These are phyloP conservation scores for Ceratocystis cubensis DNA, from an alignment of 2,329 filamentous ascomycete genomes.

Conservation along the genomic window DNA sequence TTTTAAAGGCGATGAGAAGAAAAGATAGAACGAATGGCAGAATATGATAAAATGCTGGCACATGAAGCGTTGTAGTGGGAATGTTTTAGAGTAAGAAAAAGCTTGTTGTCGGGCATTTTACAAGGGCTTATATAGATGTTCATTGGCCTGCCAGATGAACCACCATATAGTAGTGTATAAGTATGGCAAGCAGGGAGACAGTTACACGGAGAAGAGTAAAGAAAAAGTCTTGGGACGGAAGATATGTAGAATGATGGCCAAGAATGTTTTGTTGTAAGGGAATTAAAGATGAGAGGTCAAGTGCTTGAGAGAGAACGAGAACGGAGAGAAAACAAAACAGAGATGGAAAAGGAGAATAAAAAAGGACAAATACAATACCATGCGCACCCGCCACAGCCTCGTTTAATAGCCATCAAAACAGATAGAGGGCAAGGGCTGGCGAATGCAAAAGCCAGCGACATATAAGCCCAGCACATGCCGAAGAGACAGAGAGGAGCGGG, in stretches of 20 bases:
- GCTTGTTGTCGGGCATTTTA: not conserved
- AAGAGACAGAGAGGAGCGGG: not conserved
- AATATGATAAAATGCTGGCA: not conserved
- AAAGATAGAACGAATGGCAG: not conserved
- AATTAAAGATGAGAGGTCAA: conserved; percentile 5
- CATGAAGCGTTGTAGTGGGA: not conserved
- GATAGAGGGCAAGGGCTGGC: not conserved
- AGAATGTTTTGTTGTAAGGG: conserved; percentile 12
- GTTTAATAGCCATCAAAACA: conserved; percentile 4
- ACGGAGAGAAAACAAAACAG: not conserved
- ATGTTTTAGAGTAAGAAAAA: not conserved
- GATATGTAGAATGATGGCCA: conserved; percentile 6
- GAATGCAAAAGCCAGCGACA: not conserved
- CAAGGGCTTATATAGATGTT: conserved; percentile 7
- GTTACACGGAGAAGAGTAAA: conserved; percentile 1
- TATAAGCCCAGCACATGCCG: not conserved
- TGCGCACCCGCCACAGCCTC: not conserved
- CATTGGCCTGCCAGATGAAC: conserved; percentile 10
- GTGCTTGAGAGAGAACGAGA: conserved; percentile 7
- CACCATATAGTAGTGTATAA: not conserved
- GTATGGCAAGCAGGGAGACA: conserved; percentile 7
- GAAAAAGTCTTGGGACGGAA: conserved; percentile 2
- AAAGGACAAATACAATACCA: conserved; percentile 8
- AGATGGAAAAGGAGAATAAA: not conserved
- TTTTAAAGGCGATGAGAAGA: not conserved